Base-by-base conservation (phyloP, 306 rosid genomes). In the Quercus ilex region DNA sequence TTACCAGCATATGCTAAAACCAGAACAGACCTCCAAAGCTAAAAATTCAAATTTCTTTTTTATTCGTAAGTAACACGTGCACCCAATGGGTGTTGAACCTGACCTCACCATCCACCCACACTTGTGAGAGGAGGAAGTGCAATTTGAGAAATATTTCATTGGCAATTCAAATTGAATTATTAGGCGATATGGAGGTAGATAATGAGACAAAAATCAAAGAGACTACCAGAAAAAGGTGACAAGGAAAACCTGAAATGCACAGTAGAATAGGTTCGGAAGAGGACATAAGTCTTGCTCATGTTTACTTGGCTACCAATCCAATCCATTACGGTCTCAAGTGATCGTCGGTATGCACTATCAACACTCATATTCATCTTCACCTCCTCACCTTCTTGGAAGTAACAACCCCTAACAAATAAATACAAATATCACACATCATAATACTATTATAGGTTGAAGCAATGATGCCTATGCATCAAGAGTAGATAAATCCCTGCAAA, bases 171-270 rank as follows among this genome's bases (percentile, higher is more conserved):
- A 38, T 13, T 35, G 7, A 31, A 28, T 17, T 64, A 28, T 17
- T 64, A 28, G 43, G 53, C 2, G 20, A 56, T 60, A 56, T 60
- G 38, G n/a, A 63, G 41, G 38, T 19, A 53, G 73, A 74, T 72
- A 56, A 41, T 80, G 55, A 75, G 26, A 70, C 59, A 53, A 56
- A 63, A 10, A 57, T 5, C 73, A 68, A 74, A 28, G 69, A 58
- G 15, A 57, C 21, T 1, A 55, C 33, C 56, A 70, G 52, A 20
- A 77, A 72, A 81, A 58, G 13, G 84, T 56, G 20, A 23, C 21
- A 26, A 55, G 79, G 68, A 79, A 78, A 83, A 92, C 98, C 98
- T 90, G 96, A 94, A 94, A 87, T 94, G 98, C 71, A 92, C 94
- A 10, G 98, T 92, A 56, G 98, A 83, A 73, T 86, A 91, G 74